These are phyloP conservation scores for Phytophthora nicotianae DNA, from an alignment of 352 stramenopile species.

Conservation along the genomic window DNA sequence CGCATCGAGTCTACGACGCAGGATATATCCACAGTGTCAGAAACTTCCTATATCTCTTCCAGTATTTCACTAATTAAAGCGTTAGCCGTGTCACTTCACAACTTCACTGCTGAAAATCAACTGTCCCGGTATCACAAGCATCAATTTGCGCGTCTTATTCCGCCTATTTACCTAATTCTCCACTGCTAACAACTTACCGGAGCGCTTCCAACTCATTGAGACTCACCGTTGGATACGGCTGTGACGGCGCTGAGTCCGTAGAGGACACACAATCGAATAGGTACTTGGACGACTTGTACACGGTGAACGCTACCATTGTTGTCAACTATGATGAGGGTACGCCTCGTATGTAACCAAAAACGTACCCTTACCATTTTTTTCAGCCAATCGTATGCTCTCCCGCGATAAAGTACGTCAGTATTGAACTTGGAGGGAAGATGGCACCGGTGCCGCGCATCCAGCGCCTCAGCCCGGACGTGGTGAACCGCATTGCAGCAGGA, in stretches of 20 bases:
- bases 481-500: constrained; percentile 94
- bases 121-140: constrained; percentile 4
- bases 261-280: constrained; percentile 62
- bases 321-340: constrained; percentile 6
- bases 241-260: constrained; percentile 14
- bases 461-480: constrained; percentile 89
- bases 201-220: constrained; percentile 50
- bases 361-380: constrained; percentile 18
- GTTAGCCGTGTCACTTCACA: background rate
- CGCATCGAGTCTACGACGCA: constrained; percentile 38
- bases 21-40: background rate
- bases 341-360: background rate
- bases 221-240: constrained; percentile 33
- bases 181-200: constrained; percentile 36
- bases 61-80: background rate
- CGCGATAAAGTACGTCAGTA: constrained; percentile 51
- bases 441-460: constrained; percentile 63
- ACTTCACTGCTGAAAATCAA: constrained; percentile 16
- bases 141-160: constrained; percentile 1
- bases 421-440: constrained; percentile 13
- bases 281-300: constrained; percentile 73
- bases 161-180: background rate
- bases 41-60: background rate
- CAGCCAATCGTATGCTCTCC: constrained; percentile 42
- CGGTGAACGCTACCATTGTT: constrained; percentile 49